Percentiles rank a stretch among this genome's conserved stretches.
phyloP scores from a whole-genome alignment of 805 yeast species.

The Saccharomycopsis sp. region DNA sequence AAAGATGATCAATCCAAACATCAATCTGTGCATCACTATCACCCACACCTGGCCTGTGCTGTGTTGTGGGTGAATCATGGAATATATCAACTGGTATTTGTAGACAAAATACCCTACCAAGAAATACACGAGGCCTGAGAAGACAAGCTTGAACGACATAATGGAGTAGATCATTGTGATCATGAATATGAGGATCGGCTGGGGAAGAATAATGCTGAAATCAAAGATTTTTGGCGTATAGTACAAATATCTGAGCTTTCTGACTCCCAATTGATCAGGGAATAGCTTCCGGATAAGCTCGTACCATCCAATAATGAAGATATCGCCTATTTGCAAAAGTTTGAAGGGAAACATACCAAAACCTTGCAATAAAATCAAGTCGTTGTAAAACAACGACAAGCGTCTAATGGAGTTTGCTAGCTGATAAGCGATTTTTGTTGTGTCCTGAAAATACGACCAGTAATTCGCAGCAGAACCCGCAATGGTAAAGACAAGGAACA shows the following conservation, averaged over 20 bases:
- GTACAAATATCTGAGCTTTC: slow-evolving; percentile 44
- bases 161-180: slow-evolving; percentile 55
- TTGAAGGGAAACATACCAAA: slow-evolving; percentile 55
- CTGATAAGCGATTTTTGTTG: slow-evolving; percentile 51
- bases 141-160: slow-evolving; percentile 51
- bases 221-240: slow-evolving; percentile 55
- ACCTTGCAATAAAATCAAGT: slow-evolving; percentile 65
- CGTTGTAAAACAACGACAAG: slow-evolving; percentile 48
- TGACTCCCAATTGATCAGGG: slow-evolving; percentile 35
- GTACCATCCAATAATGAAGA: slow-evolving; percentile 39
- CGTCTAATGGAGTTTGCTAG: slow-evolving; percentile 47
- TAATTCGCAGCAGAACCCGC: slow-evolving; percentile 59
- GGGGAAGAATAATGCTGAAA: slow-evolving; percentile 56
- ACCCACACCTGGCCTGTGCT: slow-evolving; percentile 67
- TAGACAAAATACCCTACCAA: slow-evolving; percentile 51
- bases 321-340: slow-evolving; percentile 49
- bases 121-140: slow-evolving; percentile 53
- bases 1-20: slow-evolving; percentile 48
- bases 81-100: slow-evolving; percentile 55
- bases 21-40: slow-evolving; percentile 48
- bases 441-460: slow-evolving; percentile 49
- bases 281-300: slow-evolving; percentile 28
- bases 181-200: slow-evolving; percentile 51
- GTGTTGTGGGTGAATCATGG: slow-evolving; percentile 58
- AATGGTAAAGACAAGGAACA: slow-evolving; percentile 54